Conservation (phyloP, 257 asterid species). For the Apocynum venetum region DNA sequence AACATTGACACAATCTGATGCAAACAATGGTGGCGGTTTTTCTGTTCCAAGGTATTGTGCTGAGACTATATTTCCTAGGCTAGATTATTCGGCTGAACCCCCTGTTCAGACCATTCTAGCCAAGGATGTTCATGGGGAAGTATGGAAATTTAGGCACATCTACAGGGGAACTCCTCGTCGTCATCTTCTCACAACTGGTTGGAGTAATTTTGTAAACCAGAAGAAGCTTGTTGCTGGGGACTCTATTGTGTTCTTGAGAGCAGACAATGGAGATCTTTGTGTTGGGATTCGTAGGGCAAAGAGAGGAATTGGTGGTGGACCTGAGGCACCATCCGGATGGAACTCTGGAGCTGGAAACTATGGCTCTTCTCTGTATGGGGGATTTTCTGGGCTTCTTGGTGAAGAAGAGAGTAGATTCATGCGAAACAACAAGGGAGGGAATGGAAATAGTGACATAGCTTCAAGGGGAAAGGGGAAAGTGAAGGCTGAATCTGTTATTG, state of each 20-base stretch:
- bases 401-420: slow-evolving; percentile 32
- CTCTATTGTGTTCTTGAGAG: slow-evolving; percentile 65
- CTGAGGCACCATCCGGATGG: slow-evolving; percentile 57
- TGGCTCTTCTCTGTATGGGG: slow-evolving; percentile 27
- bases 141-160: slow-evolving; percentile 75
- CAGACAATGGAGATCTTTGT: slow-evolving; percentile 69
- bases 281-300: slow-evolving; percentile 75
- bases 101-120: slow-evolving; percentile 74
- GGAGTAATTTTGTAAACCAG: slow-evolving; percentile 81
- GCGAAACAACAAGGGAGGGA: slow-evolving; percentile 29
- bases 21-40: slow-evolving; percentile 80
- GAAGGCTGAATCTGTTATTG: slow-evolving; percentile 48
- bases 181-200: slow-evolving; percentile 71
- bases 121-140: slow-evolving; percentile 65
- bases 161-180: slow-evolving; percentile 80
- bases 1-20: slow-evolving; percentile 81
- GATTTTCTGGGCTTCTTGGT: slow-evolving; percentile 32
- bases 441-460: slow-evolving; percentile 24
- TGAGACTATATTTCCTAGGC: slow-evolving; percentile 70
- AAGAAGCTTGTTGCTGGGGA: slow-evolving; percentile 86
- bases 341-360: slow-evolving; percentile 35
- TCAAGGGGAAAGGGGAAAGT: slow-evolving; percentile 36
- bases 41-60: slow-evolving; percentile 84
- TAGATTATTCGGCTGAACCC: slow-evolving; percentile 77
- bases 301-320: slow-evolving; percentile 50